phyloP scores from a whole-genome alignment of 2,329 filamentous ascomycete species.

The Scedosporium dehoogii region DNA sequence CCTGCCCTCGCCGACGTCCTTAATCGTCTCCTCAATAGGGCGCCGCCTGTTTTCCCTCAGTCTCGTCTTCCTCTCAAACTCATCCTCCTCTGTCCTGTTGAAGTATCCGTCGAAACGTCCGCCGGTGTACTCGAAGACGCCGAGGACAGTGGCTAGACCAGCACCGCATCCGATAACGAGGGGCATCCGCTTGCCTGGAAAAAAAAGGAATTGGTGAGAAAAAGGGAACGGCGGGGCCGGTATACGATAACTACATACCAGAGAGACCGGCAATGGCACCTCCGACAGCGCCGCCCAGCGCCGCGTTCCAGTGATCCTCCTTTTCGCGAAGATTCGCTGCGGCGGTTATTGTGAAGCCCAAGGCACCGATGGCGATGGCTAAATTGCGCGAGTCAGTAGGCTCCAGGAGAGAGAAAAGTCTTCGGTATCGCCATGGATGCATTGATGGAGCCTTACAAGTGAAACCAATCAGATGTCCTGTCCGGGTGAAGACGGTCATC shows the following conservation, averaged over 20 bases:
- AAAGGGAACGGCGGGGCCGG: neutral
- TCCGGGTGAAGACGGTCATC: conserved; percentile 69
- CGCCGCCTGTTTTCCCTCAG: conserved; percentile 64
- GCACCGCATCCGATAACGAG: conserved; percentile 59
- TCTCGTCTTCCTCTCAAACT: conserved; percentile 67
- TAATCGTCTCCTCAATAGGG: conserved; percentile 69
- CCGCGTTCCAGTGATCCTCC: conserved; percentile 67
- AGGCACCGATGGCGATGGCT: conserved; percentile 53
- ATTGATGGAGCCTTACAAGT: conserved; percentile 6
- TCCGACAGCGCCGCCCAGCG: conserved; percentile 65
- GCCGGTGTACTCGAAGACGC: conserved; percentile 59
- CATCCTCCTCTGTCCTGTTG: conserved; percentile 48
- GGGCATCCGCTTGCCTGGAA: conserved; percentile 46
- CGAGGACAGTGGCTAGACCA: conserved; percentile 45
- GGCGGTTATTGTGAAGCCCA: conserved; percentile 66
- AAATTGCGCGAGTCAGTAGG: neutral
- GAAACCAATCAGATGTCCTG: conserved; percentile 60
- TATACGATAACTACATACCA: neutral
- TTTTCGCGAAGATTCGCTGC: conserved; percentile 78
- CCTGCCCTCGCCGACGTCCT: conserved; percentile 76
- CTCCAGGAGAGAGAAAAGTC: neutral
- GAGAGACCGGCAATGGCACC: conserved; percentile 56
- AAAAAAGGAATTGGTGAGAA: neutral
- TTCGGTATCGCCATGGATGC: neutral
- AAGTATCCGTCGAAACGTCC: conserved; percentile 40